These are phyloP conservation scores for Galerina marginata DNA, from an alignment of 768 basidiomycete genomes.

Conservation along the genomic window DNA sequence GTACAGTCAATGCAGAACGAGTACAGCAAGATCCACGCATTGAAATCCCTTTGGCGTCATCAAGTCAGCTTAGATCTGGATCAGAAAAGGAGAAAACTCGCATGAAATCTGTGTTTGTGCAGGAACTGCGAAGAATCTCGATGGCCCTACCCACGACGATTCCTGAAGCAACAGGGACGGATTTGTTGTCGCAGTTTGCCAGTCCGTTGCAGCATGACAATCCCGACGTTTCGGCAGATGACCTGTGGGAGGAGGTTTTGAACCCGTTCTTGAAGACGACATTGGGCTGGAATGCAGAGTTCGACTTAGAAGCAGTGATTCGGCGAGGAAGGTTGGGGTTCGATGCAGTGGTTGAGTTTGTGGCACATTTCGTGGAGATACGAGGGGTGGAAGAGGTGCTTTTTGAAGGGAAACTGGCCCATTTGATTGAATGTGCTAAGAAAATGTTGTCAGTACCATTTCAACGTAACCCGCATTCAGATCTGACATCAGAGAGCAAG, in stretches of 20 bases:
- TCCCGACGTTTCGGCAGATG: conserved; percentile 1
- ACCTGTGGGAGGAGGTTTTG: conserved; percentile 26
- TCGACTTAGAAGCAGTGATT: conserved; percentile 6
- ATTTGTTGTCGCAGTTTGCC: neutral
- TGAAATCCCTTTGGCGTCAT: neutral
- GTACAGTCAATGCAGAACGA: neutral
- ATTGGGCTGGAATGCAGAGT: conserved; percentile 19
- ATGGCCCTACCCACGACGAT: neutral
- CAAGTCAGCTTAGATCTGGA: neutral
- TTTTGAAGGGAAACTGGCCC: conserved; percentile 22
- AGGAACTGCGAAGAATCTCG: neutral
- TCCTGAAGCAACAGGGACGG: neutral
- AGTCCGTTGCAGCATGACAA: neutral
- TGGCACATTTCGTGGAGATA: conserved; percentile 17
- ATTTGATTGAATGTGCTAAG: conserved; percentile 8
- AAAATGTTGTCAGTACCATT: too few species aligned
- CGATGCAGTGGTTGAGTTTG: conserved; percentile 6
- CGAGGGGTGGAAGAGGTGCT: conserved; percentile 14
- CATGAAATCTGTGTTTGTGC: neutral
- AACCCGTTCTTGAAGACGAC: conserved; percentile 23
- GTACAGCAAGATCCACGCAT: neutral
- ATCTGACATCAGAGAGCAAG: too few species aligned
- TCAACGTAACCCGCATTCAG: too few species aligned
- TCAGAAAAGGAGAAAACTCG: neutral
- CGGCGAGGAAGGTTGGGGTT: conserved; percentile 10